Evolutionary conservation across 352 stramenopile species (phyloP).

Genomic region (Pythium vanterpoolii): DNA sequence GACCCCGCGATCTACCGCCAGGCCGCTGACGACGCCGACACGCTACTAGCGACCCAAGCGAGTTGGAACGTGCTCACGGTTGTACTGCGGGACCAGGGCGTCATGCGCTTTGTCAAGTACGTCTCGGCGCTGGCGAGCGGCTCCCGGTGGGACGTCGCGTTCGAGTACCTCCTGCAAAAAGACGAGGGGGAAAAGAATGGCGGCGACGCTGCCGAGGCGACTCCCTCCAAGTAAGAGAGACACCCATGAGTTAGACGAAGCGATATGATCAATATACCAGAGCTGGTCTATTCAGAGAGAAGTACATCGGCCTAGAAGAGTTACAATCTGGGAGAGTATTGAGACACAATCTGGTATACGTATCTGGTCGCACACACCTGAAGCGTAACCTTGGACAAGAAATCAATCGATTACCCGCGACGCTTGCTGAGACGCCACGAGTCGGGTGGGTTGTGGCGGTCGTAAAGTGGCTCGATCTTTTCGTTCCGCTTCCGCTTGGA

Average conservation of each 20-base stretch:
- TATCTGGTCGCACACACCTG: neutral
- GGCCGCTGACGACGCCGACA: conserved; percentile 65
- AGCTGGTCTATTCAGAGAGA: no score
- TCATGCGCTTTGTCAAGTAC: conserved; percentile 94
- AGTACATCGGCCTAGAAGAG: no score
- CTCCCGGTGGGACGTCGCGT: conserved; percentile 84
- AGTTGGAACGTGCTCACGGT: conserved; percentile 88
- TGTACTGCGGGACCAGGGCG: conserved; percentile 85
- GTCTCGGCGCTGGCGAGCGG: conserved; percentile 73
- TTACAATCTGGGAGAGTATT: no score
- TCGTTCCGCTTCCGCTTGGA: conserved; percentile 98
- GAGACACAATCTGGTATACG: no score
- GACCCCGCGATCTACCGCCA: conserved; percentile 37
- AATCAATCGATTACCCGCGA: conserved; percentile 66
- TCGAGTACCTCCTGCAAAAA: conserved; percentile 34
- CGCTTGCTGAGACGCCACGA: conserved; percentile 96
- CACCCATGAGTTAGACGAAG: neutral
- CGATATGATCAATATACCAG: no score
- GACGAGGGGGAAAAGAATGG: neutral
- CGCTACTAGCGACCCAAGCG: conserved; percentile 84
- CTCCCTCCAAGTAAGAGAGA: neutral
- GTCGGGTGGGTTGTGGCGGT: conserved; percentile 97
- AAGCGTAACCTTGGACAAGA: neutral
- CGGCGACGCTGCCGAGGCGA: neutral
- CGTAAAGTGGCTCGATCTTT: conserved; percentile 99